Conservation (phyloP, 805 yeast genomes). For the Sungouiella blattae region DNA sequence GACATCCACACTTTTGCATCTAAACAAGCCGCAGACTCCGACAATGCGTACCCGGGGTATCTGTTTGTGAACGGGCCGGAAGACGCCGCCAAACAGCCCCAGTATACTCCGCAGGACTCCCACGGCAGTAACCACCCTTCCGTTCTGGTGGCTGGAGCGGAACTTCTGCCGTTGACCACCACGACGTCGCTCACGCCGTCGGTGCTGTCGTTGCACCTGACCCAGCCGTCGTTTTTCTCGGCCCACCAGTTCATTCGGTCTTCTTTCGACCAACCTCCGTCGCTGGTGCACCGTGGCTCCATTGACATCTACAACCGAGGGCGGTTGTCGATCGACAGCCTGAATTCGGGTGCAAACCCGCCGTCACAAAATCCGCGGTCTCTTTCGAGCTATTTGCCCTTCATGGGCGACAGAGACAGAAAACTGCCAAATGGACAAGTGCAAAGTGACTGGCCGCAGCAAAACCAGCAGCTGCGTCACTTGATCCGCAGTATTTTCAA, state of each 20-base stretch:
- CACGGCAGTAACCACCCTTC: constrained; percentile 5
- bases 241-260: constrained; percentile 41
- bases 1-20: not conserved
- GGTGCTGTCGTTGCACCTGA: constrained; percentile 36
- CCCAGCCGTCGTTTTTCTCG: constrained; percentile 41
- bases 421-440: constrained; percentile 8
- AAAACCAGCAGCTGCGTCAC: constrained; percentile 24
- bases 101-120: not conserved
- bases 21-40: not conserved
- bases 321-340: constrained; percentile 31
- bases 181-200: constrained; percentile 43
- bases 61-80: not conserved
- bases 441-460: constrained; percentile 2
- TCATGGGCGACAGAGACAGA: constrained; percentile 23
- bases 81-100: not conserved
- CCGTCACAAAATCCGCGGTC: constrained; percentile 18
- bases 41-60: not conserved
- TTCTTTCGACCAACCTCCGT: constrained; percentile 35
- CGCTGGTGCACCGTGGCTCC: constrained; percentile 26
- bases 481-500: constrained; percentile 33
- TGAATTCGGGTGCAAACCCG: constrained; percentile 14
- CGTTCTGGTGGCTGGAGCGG: constrained; percentile 16
- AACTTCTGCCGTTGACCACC: constrained; percentile 41
- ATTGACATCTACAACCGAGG: constrained; percentile 30
- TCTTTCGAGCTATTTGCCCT: constrained; percentile 38